These are phyloP conservation scores for Trichoderma citrinoviride DNA, from an alignment of 2,329 filamentous ascomycete species.

Conservation along the genomic window DNA sequence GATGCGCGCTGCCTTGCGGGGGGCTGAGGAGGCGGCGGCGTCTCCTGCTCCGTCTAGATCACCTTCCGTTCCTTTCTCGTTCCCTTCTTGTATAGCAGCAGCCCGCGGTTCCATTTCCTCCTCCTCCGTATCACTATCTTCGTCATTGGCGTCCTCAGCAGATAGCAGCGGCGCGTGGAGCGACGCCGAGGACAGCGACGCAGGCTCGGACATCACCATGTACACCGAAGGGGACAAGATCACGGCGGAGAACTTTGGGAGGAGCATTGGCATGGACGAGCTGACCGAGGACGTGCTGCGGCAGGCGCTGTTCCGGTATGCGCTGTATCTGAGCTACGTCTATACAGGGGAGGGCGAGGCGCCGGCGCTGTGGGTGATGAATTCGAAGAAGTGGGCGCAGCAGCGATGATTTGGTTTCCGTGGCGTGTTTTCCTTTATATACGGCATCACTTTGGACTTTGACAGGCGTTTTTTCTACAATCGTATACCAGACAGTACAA, in stretches of 20 bases:
- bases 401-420: neutral
- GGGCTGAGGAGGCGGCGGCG: constrained; percentile 3
- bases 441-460: too few species aligned
- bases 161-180: constrained; percentile 1
- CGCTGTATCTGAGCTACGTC: constrained; percentile 37
- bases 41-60: neutral
- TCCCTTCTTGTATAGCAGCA: neutral
- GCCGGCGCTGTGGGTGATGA: constrained; percentile 36
- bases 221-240: constrained; percentile 3
- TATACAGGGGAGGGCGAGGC: constrained; percentile 27
- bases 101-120: too few species aligned
- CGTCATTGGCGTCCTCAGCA: neutral
- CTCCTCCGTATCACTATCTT: neutral
- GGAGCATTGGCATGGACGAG: constrained; percentile 26
- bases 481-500: neutral
- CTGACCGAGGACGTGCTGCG: constrained; percentile 29
- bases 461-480: neutral
- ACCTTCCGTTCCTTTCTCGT: neutral
- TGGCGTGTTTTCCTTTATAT: too few species aligned
- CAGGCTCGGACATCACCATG: neutral
- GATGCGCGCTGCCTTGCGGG: constrained; percentile 31
- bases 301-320: constrained; percentile 36
- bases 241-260: constrained; percentile 23
- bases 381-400: constrained; percentile 25
- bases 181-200: constrained; percentile 19